Evolutionary conservation across 352 stramenopile genomes (phyloP).

Genomic region (Globisporangium solare): DNA sequence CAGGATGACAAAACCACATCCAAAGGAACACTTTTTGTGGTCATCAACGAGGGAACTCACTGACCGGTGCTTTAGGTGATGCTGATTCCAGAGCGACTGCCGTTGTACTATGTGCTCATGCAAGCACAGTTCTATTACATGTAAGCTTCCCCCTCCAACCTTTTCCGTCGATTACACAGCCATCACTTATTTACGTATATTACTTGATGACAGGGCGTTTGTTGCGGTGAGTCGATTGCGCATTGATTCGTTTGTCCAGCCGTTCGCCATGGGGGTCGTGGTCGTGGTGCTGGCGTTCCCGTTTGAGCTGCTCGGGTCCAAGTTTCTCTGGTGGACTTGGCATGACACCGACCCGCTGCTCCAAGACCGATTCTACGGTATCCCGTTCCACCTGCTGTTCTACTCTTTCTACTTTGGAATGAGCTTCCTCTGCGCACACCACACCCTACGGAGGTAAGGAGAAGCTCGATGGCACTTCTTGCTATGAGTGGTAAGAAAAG

Average conservation of each 20-base stretch:
- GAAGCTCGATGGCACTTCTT: background rate
- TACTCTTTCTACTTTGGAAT: slow-evolving; percentile 66
- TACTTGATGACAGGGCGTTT: slow-evolving; percentile 44
- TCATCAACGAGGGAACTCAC: too few species aligned
- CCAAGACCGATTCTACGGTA: slow-evolving; percentile 47
- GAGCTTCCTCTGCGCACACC: slow-evolving; percentile 39
- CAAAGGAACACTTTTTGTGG: too few species aligned
- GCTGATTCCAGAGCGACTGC: slow-evolving; percentile 45
- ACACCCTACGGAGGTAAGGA: slow-evolving; percentile 50
- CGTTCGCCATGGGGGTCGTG: slow-evolving; percentile 58
- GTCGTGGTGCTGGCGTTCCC: slow-evolving; percentile 56
- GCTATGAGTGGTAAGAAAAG: background rate
- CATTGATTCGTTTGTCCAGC: slow-evolving; percentile 71
- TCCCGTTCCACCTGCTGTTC: slow-evolving; percentile 63
- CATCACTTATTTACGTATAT: background rate
- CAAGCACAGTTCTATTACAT: slow-evolving; percentile 80
- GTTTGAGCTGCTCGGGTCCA: slow-evolving; percentile 71
- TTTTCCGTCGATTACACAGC: background rate
- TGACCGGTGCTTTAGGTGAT: slow-evolving; percentile 27
- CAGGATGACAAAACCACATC: too few species aligned
- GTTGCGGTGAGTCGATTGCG: slow-evolving; percentile 58
- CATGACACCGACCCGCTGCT: slow-evolving; percentile 78
- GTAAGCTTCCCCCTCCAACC: slow-evolving; percentile 18
- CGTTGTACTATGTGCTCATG: slow-evolving; percentile 61
- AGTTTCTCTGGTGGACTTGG: slow-evolving; percentile 86